Base-by-base conservation (phyloP, 768 basidiomycete species). In the Clavaria fumosa region DNA sequence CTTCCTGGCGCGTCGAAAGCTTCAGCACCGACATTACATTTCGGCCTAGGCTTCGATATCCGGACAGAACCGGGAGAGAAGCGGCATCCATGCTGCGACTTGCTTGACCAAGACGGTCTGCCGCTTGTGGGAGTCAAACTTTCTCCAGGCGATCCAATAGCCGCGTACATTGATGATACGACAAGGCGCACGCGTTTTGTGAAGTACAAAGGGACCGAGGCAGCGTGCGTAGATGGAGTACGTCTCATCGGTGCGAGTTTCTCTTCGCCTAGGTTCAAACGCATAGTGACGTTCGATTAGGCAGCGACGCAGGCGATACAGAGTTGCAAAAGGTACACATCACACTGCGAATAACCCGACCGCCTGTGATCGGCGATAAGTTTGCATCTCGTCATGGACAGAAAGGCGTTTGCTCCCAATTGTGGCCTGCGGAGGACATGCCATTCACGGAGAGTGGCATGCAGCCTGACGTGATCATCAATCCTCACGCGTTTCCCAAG, bases 391-490 rank as follows among this genome's bases (percentile, higher is more conserved):
- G 95, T 20, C 95, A 99, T 54, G 95, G 95, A 21, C 95, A 99
- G 59, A 99, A 99, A 58, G 95, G 95, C 66, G 90, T 99, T 37
- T 97, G 93, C 59, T 97, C 93, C 34, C 95, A 99, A 55, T 96
- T 95, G 61, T 99, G 91, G 88, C 95, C 95, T 5, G 74, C 82
- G 12, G 60, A 95, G 47, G 95, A 99, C 54, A 96, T 99, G 95
- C 95, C 95, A 10, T 97, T 99, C 69, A 79, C 78, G 49, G 95
- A 99, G 63, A 93, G 86, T 41, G 95, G 95, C 11, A 90, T 99
- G 71, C 93, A 96, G 57, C 95, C 95, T 1, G 95, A 99, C 58
- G 75, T 99, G 35, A 97, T 99, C 56, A 97, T 99, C 65, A 99
- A 99, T 60, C 95, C 95, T 23, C 95, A 99, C 55, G 95, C 95